These are phyloP conservation scores for Moelleriella libera DNA, from an alignment of 2,329 filamentous ascomycete species.

Conservation along the genomic window DNA sequence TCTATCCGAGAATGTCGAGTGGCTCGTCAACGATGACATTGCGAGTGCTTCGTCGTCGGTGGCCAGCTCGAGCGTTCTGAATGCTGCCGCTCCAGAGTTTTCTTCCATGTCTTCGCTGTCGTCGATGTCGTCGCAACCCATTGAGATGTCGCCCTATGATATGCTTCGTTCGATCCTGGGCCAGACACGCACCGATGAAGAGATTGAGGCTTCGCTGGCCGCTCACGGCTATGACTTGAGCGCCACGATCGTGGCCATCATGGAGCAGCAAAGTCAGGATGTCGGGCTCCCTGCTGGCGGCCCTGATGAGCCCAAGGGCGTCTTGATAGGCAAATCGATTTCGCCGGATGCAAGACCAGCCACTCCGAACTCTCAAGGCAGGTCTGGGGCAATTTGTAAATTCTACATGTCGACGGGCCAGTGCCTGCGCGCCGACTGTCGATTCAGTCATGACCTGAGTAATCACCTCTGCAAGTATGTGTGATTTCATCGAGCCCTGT, in stretches of 20 bases:
- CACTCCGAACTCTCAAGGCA: constrained; percentile 63
- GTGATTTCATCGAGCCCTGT: too few relatives aligned
- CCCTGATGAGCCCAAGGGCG: constrained; percentile 43
- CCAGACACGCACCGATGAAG: constrained; percentile 78
- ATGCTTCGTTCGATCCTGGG: constrained; percentile 92
- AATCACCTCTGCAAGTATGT: constrained; percentile 97
- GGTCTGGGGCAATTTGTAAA: constrained; percentile 86
- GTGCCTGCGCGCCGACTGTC: constrained; percentile 87
- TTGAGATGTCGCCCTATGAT: constrained; percentile 95
- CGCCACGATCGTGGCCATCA: constrained; percentile 78
- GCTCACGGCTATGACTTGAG: constrained; percentile 86
- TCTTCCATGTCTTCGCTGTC: constrained; percentile 21
- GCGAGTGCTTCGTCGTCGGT: constrained; percentile 67
- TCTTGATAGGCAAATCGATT: constrained; percentile 85
- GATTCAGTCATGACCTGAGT: constrained; percentile 91
- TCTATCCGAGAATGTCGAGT: constrained; percentile 90
- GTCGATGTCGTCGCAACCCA: constrained; percentile 39
- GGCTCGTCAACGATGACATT: constrained; percentile 82
- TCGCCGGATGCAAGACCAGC: constrained; percentile 58
- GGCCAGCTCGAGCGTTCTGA: constrained; percentile 55
- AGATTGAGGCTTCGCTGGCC: constrained; percentile 84
- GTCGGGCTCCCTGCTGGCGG: constrained; percentile 18
- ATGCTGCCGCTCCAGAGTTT: constrained; percentile 71
- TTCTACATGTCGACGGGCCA: constrained; percentile 95
- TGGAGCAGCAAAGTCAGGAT: constrained; percentile 50